Base-by-base conservation (phyloP, 2,329 filamentous ascomycete genomes). In the Cladosporium austrohemisphaericum region DNA sequence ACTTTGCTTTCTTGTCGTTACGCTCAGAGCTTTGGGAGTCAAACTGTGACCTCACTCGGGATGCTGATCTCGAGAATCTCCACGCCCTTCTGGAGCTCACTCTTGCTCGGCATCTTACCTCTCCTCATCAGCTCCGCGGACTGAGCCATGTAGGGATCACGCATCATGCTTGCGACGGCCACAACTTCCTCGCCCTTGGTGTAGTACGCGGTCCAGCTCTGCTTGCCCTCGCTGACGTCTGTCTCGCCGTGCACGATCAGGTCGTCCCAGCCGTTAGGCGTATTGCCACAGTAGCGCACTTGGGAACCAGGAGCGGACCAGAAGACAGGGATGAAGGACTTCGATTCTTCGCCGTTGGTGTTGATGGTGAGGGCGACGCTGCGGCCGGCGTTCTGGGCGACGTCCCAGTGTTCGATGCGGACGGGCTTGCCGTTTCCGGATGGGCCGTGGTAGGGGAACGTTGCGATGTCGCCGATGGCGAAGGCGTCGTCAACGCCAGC, bases 381-480 rank as follows among this genome's bases (percentile, higher is more conserved):
- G 35, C 92, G 86, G 2, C 93, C 93, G 1, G 88, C 77, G 63
- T 97, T 96, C 65, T 97, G 93, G 4, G 93, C 93, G 2, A 98
- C 93, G 69, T 96, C 92, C 93, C 93, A 98, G 68, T 98, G 93
- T 75, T 98, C 93, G 64, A 97, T 96, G 55, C 93, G 85, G 1
- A 86, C 81, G 14, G 78, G 77, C 36, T 76, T 77, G 54, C 87
- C 88, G 13, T 85, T 78, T 20, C 88, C 85, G 19, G 88, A 90
- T 0, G 93, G 93, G 1, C 93, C 93, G 66, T 88, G 79, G 73
- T 98, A 98, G 0, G 93, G 93, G 68, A 89, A 96, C 0, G 87
- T 91, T 10, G 93, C 91, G 54, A 98, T 97, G 66, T 98, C 93
- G 45, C 92, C 92, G 53, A 98, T 82, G 11, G 93, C 93, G 64